Conservation (phyloP, 768 basidiomycete species). For the Serendipita vermifera region DNA sequence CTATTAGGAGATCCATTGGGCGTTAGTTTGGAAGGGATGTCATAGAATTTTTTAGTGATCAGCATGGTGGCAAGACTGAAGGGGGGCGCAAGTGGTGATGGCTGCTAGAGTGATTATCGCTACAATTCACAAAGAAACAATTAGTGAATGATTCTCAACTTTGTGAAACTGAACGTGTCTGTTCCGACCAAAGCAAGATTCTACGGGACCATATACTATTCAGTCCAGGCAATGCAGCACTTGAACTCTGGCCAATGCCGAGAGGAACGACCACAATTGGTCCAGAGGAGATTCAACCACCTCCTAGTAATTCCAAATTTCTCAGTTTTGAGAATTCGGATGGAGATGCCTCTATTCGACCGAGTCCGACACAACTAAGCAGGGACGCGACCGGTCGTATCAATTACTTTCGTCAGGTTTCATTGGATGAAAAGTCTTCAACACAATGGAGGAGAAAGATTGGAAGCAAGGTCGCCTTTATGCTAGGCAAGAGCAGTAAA, state of each 20-base stretch:
- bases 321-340: constrained; percentile 52
- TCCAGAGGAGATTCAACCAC: too few species aligned
- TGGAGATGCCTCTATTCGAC: constrained; percentile 42
- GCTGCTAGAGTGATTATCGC: too few species aligned
- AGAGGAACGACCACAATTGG: too few species aligned
- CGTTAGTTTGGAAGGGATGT: constrained; percentile 59
- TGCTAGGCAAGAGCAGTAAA: constrained; percentile 40
- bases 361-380: constrained; percentile 38
- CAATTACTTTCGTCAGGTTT: constrained; percentile 53
- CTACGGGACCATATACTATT: too few species aligned
- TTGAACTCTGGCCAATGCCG: too few species aligned
- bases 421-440: constrained; percentile 35
- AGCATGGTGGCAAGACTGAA: constrained; percentile 65
- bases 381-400: constrained; percentile 52
- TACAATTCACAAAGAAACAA: too few species aligned
- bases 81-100: background rate
- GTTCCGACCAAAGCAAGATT: too few species aligned
- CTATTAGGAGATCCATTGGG: constrained; percentile 51
- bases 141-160: too few species aligned
- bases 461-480: constrained; percentile 31
- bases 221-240: too few species aligned
- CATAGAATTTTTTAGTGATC: constrained; percentile 64
- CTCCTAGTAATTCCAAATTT: constrained; percentile 25
- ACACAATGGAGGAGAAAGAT: constrained; percentile 45
- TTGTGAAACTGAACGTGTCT: too few species aligned